These are phyloP conservation scores for Penicilliopsis zonata DNA, from an alignment of 495 filamentous ascomycete genomes.

Conservation along the genomic window DNA sequence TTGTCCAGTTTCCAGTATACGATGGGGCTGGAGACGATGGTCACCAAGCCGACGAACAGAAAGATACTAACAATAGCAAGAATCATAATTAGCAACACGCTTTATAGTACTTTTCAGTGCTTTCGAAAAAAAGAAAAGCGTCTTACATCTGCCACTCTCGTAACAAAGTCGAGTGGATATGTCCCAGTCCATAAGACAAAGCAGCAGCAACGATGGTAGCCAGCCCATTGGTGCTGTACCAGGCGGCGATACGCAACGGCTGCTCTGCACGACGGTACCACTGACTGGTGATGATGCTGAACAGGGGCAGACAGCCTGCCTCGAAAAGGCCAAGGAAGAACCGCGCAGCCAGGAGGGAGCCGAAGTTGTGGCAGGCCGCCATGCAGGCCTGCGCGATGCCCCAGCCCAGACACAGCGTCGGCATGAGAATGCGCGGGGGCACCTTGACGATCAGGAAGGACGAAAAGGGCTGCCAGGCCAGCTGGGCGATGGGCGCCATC, in stretches of 20 bases:
- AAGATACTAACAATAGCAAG: slow-evolving; percentile 21
- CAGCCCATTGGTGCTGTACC: slow-evolving; percentile 38
- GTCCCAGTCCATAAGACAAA: slow-evolving; percentile 38
- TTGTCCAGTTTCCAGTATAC: slow-evolving; percentile 34
- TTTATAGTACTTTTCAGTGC: not conserved
- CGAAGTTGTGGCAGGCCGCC: slow-evolving; percentile 32
- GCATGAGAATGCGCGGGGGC: slow-evolving; percentile 53
- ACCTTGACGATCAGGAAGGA: slow-evolving; percentile 54
- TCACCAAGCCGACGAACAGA: slow-evolving; percentile 38
- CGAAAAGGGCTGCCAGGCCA: slow-evolving; percentile 56
- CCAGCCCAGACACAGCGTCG: slow-evolving; percentile 41
- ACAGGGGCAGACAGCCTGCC: slow-evolving; percentile 47
- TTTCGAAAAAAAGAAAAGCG: no score
- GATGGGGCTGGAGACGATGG: slow-evolving; percentile 28
- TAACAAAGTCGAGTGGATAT: slow-evolving; percentile 38
- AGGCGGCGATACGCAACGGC: slow-evolving; percentile 34
- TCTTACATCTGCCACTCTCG: slow-evolving; percentile 50
- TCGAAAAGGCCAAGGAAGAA: slow-evolving; percentile 41
- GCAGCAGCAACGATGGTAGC: slow-evolving; percentile 37
- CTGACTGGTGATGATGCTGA: slow-evolving; percentile 37
- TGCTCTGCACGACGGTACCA: slow-evolving; percentile 41
- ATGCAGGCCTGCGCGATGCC: slow-evolving; percentile 34
- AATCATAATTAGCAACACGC: not conserved
- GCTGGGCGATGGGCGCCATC: slow-evolving; percentile 51
- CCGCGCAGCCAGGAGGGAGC: slow-evolving; percentile 29